Base-by-base conservation (phyloP, 768 basidiomycete species). In the Tricholoma bakamatsutake region DNA sequence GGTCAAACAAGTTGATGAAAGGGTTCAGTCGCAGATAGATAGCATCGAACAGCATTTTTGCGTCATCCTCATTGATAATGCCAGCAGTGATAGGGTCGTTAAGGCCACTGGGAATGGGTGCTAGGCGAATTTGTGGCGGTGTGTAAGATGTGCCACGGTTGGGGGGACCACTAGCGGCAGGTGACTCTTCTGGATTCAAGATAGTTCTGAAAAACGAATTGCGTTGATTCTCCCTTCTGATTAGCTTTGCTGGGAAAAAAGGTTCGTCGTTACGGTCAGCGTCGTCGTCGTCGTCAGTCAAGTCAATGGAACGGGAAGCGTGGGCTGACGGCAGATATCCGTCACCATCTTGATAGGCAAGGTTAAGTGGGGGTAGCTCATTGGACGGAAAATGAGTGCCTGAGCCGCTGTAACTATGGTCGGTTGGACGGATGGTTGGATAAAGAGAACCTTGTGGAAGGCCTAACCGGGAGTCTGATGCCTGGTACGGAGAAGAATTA, bases 1-100 rank as follows among this genome's bases (percentile, higher is more conserved):
- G 89, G 72, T 94, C 93, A 66, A 95, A 92, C 31, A 94, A 76
- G 66, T 88, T 90, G 71, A 93, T 84, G 69, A 93, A 92, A 11
- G 92, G 90, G 67, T 94, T 94, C 52, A 94, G 79, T 57, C 90
- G 88, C 53, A 89, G 66, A 72, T 88, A 92, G 66, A 93, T 79
- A 58, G 82, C 73, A 67, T 92, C 89, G 59, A 93, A 91, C 45
- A 92, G 74, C 48, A 82, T 76, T 62, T 80, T 79, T 45, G 88
- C 89, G 55, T 87, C 83, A 37, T 77, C 76, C 62, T 90, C 88
- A 52, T 78, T 77, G 59, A 93, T 73, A 60, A 90, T 76, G 34
- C 86, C 88, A 54, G 83, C 80, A 15, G 80, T 74, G 62, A 93
- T 79, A 24, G 90, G 91, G 68, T 93, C 91, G 56, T 76, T 70